A percentile compares a stretch with the other conserved stretches of the same genome.
These are phyloP conservation scores for Ettlia oleoabundans DNA, from an alignment of 139 green algal genomes.

Conservation along the genomic window DNA sequence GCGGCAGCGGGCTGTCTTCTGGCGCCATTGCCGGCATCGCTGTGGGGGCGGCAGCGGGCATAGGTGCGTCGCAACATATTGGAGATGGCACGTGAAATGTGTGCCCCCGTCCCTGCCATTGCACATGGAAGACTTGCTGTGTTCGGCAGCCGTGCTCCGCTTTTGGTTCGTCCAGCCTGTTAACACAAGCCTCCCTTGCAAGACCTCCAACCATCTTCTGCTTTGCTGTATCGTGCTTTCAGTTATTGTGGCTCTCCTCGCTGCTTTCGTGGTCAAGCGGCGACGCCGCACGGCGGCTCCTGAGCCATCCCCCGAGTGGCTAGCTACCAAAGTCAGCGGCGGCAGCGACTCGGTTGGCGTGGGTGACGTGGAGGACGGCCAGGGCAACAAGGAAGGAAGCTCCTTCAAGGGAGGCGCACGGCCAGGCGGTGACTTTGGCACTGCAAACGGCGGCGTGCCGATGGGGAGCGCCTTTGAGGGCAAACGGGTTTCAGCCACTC, in stretches of 20 bases:
- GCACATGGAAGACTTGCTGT: too few relatives aligned
- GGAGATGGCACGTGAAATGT: background rate
- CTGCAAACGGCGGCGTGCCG: too few relatives aligned
- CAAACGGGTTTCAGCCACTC: background rate
- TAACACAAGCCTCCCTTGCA: too few relatives aligned
- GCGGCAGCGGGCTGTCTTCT: background rate
- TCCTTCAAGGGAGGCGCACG: too few relatives aligned
- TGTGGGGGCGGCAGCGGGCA: background rate
- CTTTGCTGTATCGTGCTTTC: too few relatives aligned
- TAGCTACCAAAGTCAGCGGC: too few relatives aligned
- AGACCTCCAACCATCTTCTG: too few relatives aligned
- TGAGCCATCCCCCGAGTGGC: background rate
- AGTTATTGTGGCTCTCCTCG: background rate
- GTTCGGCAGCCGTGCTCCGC: too few relatives aligned
- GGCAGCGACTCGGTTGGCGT: background rate
- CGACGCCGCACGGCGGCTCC: background rate
- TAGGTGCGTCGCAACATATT: background rate
- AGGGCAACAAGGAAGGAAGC: background rate
- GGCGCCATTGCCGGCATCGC: conserved; percentile 15
- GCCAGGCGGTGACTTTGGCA: too few relatives aligned
- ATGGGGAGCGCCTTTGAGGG: background rate
- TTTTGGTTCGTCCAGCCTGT: too few relatives aligned
- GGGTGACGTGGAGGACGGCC: background rate
- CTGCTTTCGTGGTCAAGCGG: background rate
- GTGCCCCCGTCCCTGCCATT: too few relatives aligned